Conservation (phyloP, 108 stramenopile species). For the Nitzschia inconspicua region DNA sequence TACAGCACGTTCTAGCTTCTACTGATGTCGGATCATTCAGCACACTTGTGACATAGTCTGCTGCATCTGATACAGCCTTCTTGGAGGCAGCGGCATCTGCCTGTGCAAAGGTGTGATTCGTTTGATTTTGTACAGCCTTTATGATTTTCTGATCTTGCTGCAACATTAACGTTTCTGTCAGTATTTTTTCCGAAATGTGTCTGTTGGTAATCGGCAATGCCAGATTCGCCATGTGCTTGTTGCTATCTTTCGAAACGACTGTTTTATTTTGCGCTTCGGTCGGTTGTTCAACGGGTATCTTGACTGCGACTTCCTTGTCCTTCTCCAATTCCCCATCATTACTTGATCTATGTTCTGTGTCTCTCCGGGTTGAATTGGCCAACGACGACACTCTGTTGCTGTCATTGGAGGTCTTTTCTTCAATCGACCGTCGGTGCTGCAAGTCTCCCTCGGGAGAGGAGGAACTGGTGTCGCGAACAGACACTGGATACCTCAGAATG, state of each 20-base stretch:
- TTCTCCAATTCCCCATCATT: not conserved
- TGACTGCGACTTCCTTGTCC: not conserved
- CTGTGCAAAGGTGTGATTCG: constrained; percentile 27
- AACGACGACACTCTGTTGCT: no score
- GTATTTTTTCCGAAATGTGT: constrained; percentile 54
- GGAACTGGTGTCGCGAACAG: no score
- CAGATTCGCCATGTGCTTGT: constrained; percentile 39
- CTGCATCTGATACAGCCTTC: constrained; percentile 8
- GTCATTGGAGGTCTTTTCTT: no score
- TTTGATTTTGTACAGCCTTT: not conserved
- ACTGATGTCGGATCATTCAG: constrained; percentile 71
- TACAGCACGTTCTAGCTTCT: constrained; percentile 82
- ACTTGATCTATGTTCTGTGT: no score
- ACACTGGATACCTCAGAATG: no score
- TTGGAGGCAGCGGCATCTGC: constrained; percentile 28
- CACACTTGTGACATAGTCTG: constrained; percentile 19
- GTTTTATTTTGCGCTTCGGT: not conserved
- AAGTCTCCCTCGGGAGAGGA: no score
- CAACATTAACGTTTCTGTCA: constrained; percentile 60
- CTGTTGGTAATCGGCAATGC: constrained; percentile 52
- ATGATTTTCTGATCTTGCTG: constrained; percentile 38
- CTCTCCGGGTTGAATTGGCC: no score
- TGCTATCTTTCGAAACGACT: not conserved
- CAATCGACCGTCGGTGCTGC: no score
- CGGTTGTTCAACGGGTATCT: not conserved